Evolutionary conservation across 768 basidiomycete species (phyloP), one percentile per base, ranked within the genome.

Genomic region (Mycena haematopus): DNA sequence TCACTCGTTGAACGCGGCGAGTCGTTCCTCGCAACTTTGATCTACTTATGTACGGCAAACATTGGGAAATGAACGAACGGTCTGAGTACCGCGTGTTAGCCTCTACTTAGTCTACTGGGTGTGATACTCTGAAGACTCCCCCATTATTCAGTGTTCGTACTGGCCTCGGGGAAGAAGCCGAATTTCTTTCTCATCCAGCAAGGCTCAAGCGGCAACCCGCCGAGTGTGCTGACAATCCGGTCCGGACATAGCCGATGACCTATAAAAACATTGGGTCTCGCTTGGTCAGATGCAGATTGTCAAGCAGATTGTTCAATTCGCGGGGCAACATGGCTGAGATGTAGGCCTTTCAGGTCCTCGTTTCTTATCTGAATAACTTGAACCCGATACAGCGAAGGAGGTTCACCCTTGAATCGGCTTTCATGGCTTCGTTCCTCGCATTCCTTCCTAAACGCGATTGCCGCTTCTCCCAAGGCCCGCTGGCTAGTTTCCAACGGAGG

Each of bases 401-500:
- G 90, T 42, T 91, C 92, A 57, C 86, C 90, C 45, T 76, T 93
- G 33, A 93, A 93, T 73, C 88, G 93, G 17, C 80, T 94, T 21
- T 87, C 91, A 1, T 95, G 95, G 88, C 81, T 95, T 36, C 83
- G 93, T 27, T 75, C 86, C 3, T 93, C 91, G 15, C 84, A 86
- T 29, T 73, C 82, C 9, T 93, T 95, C 75, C 81, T 98, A 51
- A 92, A 93, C 60, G 80, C 87, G 21, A 80, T 95, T 67, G 77
- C 90, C 38, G 73, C 70, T 17, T 79, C 85, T 14, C 82, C 86
- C 0, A 71, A 84, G 3, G 84, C 94, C 0, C 80, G 83, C 49
- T 98, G 96, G 90, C 72, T 96, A 44, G 66, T 95, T 19, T 92
- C 94, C 79, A 87, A 89, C 53, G 76, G 78, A 27, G 89, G 91